phyloP scores from a whole-genome alignment of 148 eudicot species.

The Selenicereus undatus region DNA sequence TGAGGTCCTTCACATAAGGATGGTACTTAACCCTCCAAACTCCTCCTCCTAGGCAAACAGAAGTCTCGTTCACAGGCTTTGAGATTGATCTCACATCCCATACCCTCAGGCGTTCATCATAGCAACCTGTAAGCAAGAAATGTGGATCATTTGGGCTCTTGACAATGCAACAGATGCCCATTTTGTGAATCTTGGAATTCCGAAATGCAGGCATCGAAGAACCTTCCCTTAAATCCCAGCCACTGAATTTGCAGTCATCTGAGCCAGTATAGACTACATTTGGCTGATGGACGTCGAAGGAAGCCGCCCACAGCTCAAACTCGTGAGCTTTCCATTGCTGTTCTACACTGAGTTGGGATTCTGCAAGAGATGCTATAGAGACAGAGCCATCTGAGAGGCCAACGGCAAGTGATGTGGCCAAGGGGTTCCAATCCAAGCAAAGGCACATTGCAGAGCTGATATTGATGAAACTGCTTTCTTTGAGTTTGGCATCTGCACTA shows the following conservation, averaged over 20 bases:
- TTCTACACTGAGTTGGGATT: slow-evolving; percentile 43
- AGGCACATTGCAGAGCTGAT: slow-evolving; percentile 92
- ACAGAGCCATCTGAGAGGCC: slow-evolving; percentile 90
- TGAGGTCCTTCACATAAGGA: slow-evolving; percentile 45
- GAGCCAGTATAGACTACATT: slow-evolving; percentile 80
- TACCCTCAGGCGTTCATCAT: slow-evolving; percentile 71
- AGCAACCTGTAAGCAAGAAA: slow-evolving; percentile 72
- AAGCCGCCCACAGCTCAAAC: slow-evolving; percentile 84
- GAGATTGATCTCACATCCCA: slow-evolving; percentile 83
- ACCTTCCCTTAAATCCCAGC: slow-evolving; percentile 76
- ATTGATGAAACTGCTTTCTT: slow-evolving; percentile 39
- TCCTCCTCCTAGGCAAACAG: slow-evolving; percentile 73
- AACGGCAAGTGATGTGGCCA: slow-evolving; percentile 61
- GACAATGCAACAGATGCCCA: slow-evolving; percentile 90
- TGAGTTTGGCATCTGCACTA: slow-evolving; percentile 43
- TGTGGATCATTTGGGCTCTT: slow-evolving; percentile 67
- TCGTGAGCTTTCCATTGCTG: slow-evolving; percentile 91
- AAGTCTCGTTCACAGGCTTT: slow-evolving; percentile 63
- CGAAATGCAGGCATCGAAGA: slow-evolving; percentile 55
- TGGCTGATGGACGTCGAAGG: slow-evolving; percentile 80
- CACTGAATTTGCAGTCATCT: slow-evolving; percentile 80
- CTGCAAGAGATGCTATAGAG: slow-evolving; percentile 54
- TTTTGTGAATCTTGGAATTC: slow-evolving; percentile 64
- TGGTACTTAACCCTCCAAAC: slow-evolving; percentile 97
- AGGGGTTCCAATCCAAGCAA: slow-evolving; percentile 77